Percentiles rank a stretch among this genome's conserved stretches.
Evolutionary conservation across 2,329 filamentous ascomycete species (phyloP).

Genomic region (Lachnum nothofagi): DNA sequence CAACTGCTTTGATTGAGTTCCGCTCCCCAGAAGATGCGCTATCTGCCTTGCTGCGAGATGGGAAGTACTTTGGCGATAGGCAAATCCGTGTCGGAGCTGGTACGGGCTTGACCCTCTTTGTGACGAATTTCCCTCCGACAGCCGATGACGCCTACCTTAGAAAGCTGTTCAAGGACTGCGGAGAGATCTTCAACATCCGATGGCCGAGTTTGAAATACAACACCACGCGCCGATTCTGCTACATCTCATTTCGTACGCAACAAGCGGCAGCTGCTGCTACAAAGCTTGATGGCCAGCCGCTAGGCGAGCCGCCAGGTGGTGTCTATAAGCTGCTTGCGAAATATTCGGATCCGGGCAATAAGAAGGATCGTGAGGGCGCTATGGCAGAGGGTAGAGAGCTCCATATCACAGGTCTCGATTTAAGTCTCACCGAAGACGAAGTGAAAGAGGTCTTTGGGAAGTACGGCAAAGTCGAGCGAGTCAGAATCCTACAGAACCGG

Average conservation of each 20-base stretch:
- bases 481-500: conserved; percentile 65
- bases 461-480: conserved; percentile 68
- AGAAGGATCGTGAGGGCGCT: conserved; percentile 73
- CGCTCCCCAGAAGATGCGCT: conserved; percentile 72
- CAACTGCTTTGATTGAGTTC: conserved; percentile 80
- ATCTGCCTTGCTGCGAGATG: conserved; percentile 74
- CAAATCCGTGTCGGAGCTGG: conserved; percentile 71
- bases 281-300: conserved; percentile 62
- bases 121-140: conserved; percentile 81
- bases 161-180: conserved; percentile 66
- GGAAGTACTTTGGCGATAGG: conserved; percentile 69
- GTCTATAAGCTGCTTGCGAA: conserved; percentile 67
- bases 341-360: conserved; percentile 76
- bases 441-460: conserved; percentile 66
- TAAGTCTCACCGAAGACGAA: conserved; percentile 59
- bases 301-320: conserved; percentile 59
- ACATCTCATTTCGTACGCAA: conserved; percentile 75
- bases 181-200: conserved; percentile 77
- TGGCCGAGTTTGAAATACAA: conserved; percentile 91
- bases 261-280: conserved; percentile 67
- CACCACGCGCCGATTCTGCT: conserved; percentile 86
- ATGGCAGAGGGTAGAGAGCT: conserved; percentile 84
- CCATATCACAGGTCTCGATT: conserved; percentile 66
- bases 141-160: conserved; percentile 68
- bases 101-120: conserved; percentile 74